Percentiles rank a stretch among this genome's conserved stretches.
Conservation (phyloP, 2,329 filamentous ascomycete genomes). For the Diaporthe vaccinii region DNA sequence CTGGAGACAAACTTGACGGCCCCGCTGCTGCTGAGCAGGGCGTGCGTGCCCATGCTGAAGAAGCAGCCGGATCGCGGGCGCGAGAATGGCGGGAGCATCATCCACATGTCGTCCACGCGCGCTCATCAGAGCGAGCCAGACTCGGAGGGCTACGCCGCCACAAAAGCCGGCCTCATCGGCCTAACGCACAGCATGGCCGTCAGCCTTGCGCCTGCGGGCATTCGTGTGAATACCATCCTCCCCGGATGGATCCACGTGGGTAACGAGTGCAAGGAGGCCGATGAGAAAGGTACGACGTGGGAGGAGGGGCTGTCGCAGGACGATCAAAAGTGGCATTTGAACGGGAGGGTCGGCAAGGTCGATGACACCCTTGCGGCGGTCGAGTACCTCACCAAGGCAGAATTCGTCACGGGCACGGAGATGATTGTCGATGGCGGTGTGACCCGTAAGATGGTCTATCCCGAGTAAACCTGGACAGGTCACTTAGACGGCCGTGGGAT, state of each 20-base stretch:
- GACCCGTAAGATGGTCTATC: slow-evolving; percentile 50
- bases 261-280: slow-evolving; percentile 50
- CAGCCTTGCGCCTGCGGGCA: slow-evolving; percentile 56
- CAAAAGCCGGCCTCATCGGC: slow-evolving; percentile 64
- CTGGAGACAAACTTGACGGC: slow-evolving; percentile 56
- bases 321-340: slow-evolving; percentile 63
- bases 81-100: slow-evolving; percentile 48
- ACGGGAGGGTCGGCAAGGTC: slow-evolving; percentile 62
- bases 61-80: neutral
- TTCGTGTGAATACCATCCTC: slow-evolving; percentile 63
- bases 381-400: slow-evolving; percentile 46
- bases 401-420: slow-evolving; percentile 48
- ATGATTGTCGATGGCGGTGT: slow-evolving; percentile 50
- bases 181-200: slow-evolving; percentile 63
- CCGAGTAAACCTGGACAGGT: slow-evolving; percentile 41
- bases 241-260: slow-evolving; percentile 66
- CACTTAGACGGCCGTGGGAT: neutral
- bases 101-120: slow-evolving; percentile 65
- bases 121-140: slow-evolving; percentile 62
- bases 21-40: slow-evolving; percentile 49
- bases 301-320: slow-evolving; percentile 59
- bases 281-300: slow-evolving; percentile 57
- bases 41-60: slow-evolving; percentile 47
- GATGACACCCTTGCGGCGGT: slow-evolving; percentile 55
- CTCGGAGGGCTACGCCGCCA: slow-evolving; percentile 63